Conservation (phyloP, 2,329 filamentous ascomycete genomes). For the Venturia oleaginea region DNA sequence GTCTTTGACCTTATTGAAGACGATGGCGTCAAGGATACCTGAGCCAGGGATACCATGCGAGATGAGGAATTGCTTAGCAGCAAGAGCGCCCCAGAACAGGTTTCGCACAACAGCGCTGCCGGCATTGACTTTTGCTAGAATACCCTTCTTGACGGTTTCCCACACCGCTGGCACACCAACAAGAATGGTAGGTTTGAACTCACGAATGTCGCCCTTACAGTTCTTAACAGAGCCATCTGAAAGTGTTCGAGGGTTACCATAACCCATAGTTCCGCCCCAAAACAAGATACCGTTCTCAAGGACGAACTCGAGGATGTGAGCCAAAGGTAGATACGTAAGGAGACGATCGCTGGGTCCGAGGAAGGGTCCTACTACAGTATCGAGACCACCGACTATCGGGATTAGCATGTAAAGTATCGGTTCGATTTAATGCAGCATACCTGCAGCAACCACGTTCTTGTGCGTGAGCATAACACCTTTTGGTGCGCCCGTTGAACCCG, state of each 20-base stretch:
- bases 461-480: constrained; percentile 85
- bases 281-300: constrained; percentile 87
- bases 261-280: constrained; percentile 87
- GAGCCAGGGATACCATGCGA: constrained; percentile 54
- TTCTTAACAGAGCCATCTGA: constrained; percentile 80
- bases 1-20: constrained; percentile 88
- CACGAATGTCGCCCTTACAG: constrained; percentile 86
- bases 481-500: constrained; percentile 78
- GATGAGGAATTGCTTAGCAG: constrained; percentile 53
- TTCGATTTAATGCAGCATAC: constrained; percentile 37
- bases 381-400: constrained; percentile 60
- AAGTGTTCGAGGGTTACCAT: constrained; percentile 82
- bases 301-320: constrained; percentile 93
- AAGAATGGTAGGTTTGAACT: constrained; percentile 80
- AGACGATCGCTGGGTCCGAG: constrained; percentile 70
- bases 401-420: not conserved
- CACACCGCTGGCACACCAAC: constrained; percentile 94
- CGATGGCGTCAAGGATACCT: constrained; percentile 64
- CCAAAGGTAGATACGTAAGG: constrained; percentile 84
- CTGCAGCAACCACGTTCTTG: constrained; percentile 66
- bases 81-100: constrained; percentile 65
- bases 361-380: constrained; percentile 65
- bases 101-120: constrained; percentile 61
- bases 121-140: constrained; percentile 67
- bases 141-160: constrained; percentile 95